Percentiles rank a stretch among this genome's conserved stretches.
phyloP scores from a whole-genome alignment of 2,329 filamentous ascomycete genomes.

The Parasarocladium wereldwijsianum region DNA sequence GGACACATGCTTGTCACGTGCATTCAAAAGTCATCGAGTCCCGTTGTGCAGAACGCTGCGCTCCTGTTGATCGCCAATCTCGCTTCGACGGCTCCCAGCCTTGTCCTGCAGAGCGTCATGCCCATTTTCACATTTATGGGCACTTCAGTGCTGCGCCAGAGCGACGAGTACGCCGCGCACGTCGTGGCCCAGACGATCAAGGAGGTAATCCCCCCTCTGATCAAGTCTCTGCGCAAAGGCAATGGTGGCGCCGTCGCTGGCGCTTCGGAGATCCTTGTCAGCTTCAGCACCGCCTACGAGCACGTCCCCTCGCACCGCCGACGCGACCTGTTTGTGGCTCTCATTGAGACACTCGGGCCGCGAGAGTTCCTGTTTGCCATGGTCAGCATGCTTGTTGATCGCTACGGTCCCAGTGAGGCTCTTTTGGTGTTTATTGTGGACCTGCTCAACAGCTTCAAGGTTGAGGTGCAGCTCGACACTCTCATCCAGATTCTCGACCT shows the following conservation, averaged over 20 bases:
- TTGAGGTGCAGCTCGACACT: slow-evolving; percentile 63
- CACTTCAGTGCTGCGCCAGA: slow-evolving; percentile 75
- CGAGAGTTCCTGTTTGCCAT: slow-evolving; percentile 81
- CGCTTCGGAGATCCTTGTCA: slow-evolving; percentile 79
- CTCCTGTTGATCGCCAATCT: slow-evolving; percentile 77
- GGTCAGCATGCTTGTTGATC: slow-evolving; percentile 78
- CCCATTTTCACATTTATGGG: slow-evolving; percentile 99
- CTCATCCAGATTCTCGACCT: slow-evolving; percentile 65
- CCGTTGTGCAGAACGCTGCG: slow-evolving; percentile 85
- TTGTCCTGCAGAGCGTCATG: slow-evolving; percentile 95
- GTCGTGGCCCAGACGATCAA: slow-evolving; percentile 93
- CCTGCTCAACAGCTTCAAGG: slow-evolving; percentile 57
- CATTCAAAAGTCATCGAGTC: slow-evolving; percentile 79
- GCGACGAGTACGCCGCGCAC: slow-evolving; percentile 92
- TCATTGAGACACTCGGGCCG: slow-evolving; percentile 73
- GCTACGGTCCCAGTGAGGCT: slow-evolving; percentile 63
- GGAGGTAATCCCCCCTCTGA: slow-evolving; percentile 82
- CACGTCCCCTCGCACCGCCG: slow-evolving; percentile 84
- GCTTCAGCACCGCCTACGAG: slow-evolving; percentile 91
- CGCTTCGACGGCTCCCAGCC: slow-evolving; percentile 74
- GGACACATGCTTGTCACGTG: slow-evolving; percentile 88
- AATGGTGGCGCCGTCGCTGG: slow-evolving; percentile 65
- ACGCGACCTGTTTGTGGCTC: slow-evolving; percentile 66
- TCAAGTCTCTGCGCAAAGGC: slow-evolving; percentile 69
- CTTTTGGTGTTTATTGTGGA: slow-evolving; percentile 63